Conservation (phyloP, 2,329 filamentous ascomycete genomes). For the Trichoderma breve region DNA sequence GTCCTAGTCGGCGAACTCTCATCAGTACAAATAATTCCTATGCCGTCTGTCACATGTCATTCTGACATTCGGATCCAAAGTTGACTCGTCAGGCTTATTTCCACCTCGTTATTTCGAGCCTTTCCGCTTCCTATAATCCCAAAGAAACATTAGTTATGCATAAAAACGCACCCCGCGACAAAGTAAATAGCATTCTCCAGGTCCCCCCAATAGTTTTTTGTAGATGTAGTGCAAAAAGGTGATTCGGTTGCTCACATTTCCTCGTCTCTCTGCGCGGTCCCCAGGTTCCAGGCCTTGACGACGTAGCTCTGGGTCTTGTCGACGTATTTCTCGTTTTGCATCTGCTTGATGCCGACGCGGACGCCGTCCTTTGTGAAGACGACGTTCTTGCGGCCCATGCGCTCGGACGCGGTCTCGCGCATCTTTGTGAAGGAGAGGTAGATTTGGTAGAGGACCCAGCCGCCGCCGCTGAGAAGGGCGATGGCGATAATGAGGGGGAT, state of each 20-base stretch:
- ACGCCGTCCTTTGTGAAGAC: constrained; percentile 73
- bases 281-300: constrained; percentile 65
- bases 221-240: too few relatives aligned
- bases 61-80: background rate
- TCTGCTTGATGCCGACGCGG: constrained; percentile 67
- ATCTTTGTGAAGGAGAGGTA: constrained; percentile 68
- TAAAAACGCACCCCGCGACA: background rate
- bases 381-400: constrained; percentile 74
- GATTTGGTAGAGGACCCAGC: constrained; percentile 69
- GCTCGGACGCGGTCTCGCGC: constrained; percentile 61
- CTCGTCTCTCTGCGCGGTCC: constrained; percentile 31
- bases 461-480: constrained; percentile 58
- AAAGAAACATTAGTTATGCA: background rate
- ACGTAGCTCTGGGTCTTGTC: constrained; percentile 69
- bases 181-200: background rate
- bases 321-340: constrained; percentile 67
- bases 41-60: background rate
- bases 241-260: constrained; percentile 23
- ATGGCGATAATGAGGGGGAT: constrained; percentile 66
- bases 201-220: too few relatives aligned
- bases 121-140: constrained; percentile 1
- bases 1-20: background rate
- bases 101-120: background rate
- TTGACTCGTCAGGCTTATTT: background rate
- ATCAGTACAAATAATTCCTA: background rate